Evolutionary conservation across 306 rosid genomes (phyloP).

Genomic region (Fragaria iinumae): DNA sequence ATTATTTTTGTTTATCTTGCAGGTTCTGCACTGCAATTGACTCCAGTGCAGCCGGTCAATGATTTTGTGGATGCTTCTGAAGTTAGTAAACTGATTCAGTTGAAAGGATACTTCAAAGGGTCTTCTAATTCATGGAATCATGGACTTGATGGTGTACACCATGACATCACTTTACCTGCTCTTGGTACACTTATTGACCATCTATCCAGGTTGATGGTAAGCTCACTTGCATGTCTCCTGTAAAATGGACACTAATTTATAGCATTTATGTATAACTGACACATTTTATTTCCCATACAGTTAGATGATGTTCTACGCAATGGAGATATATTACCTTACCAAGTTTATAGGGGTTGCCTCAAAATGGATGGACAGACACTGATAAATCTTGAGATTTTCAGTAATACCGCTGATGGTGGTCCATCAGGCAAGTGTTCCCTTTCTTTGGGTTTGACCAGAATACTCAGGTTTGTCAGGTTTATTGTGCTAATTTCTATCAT

Average conservation of each 20-base stretch:
- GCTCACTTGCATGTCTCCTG: conserved; percentile 23
- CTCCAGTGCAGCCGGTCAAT: conserved; percentile 56
- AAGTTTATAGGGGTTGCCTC: conserved; percentile 80
- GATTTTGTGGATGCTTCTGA: conserved; percentile 54
- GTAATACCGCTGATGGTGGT: conserved; percentile 83
- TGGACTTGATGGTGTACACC: conserved; percentile 44
- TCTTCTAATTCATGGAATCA: conserved; percentile 61
- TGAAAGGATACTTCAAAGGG: conserved; percentile 72
- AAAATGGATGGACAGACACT: conserved; percentile 97
- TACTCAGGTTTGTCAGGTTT: background rate
- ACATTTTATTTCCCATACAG: conserved; percentile 41
- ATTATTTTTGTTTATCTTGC: conserved; percentile 31
- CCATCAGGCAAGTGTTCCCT: conserved; percentile 58
- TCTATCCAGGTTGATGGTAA: conserved; percentile 87
- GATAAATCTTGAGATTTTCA: conserved; percentile 85
- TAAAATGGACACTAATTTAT: background rate
- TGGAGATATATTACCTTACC: conserved; percentile 76
- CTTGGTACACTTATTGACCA: conserved; percentile 79
- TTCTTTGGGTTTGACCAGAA: conserved; percentile 23
- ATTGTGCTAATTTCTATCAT: conserved; percentile 25
- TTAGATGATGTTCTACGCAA: conserved; percentile 66
- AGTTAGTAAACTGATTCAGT: conserved; percentile 53
- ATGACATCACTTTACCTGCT: conserved; percentile 58
- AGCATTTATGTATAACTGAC: conserved; percentile 9
- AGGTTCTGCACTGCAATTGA: conserved; percentile 66